phyloP scores from a whole-genome alignment of 1,284 basidiomycete species.

The Naganishia cerealis region DNA sequence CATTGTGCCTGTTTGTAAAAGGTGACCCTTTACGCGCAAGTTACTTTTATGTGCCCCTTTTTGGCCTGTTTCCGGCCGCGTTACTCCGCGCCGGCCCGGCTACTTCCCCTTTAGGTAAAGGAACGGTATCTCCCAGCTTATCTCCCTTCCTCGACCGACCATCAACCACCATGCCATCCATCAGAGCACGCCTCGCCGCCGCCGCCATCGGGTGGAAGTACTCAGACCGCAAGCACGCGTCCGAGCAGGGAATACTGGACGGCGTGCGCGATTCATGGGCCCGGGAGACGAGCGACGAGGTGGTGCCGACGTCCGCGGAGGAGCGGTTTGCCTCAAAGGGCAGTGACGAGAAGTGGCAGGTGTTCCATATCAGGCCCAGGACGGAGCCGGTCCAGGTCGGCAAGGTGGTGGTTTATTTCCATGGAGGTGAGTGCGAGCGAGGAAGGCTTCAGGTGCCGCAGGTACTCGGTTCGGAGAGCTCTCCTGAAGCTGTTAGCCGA shows the following conservation, averaged over 20 bases:
- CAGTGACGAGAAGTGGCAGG: constrained; percentile 11
- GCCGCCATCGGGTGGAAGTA: constrained; percentile 5
- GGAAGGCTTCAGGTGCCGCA: background rate
- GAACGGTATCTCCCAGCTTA: background rate
- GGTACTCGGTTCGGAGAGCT: background rate
- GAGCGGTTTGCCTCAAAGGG: background rate
- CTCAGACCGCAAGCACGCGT: background rate
- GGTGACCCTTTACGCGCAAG: too few species aligned
- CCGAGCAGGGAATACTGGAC: constrained; percentile 6
- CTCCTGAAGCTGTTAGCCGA: background rate
- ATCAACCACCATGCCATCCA: constrained; percentile 3
- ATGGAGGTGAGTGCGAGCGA: constrained; percentile 14
- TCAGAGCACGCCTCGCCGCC: constrained; percentile 7
- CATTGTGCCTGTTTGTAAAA: too few species aligned
- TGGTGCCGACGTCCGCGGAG: constrained; percentile 14
- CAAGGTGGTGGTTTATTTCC: constrained; percentile 31
- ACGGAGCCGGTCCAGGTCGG: background rate
- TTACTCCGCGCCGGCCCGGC: too few species aligned
- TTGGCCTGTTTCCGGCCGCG: too few species aligned
- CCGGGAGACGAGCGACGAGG: background rate
- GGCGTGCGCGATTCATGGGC: background rate
- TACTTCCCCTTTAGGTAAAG: background rate
- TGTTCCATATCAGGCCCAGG: constrained; percentile 18
- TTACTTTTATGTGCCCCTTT: too few species aligned
- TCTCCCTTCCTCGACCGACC: background rate